Base-by-base conservation (phyloP, 768 basidiomycete genomes). In the Lactarius sp. region DNA sequence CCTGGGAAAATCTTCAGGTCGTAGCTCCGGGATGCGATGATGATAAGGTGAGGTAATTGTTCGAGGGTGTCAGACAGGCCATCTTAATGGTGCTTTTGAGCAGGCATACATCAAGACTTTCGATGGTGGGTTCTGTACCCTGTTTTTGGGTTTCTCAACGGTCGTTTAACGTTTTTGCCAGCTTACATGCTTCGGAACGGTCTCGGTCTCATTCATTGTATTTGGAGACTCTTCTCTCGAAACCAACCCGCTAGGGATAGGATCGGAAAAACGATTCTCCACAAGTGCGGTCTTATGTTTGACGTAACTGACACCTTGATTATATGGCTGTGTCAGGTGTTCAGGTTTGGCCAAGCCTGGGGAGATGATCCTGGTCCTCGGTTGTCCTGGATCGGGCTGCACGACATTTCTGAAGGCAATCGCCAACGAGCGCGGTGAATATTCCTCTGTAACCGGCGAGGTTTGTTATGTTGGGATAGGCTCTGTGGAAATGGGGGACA, bases 371-470 rank as follows among this genome's bases (percentile, higher is more conserved):
- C 39, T 64, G 3, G 58, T 64, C 8, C 58, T 64, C 10, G 92
- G 92, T 20, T 86, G 90, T 59, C 92, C 92, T 4, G 89, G 88
- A 1, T 81, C 90, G 6, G 93, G 93, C 39, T 95, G 94, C 71
- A 84, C 87, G 0, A 90, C 94, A 0, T 93, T 96, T 76, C 79
- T 96, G 22, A 93, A 92, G 74, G 75, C 85, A 0, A 86, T 96
- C 63, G 83, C 94, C 20, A 93, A 94, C 71, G 81, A 86, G 64
- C 81, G 90, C 4, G 77, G 77, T 8, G 87, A 82, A 13, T 94
- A 83, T 71, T 78, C 83, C 1, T 76, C 69, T 4, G 83, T 94
- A 54, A 71, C 75, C 1, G 92, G 93, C 37, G 79, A 90, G 14
- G 86, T 95, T n/a, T 76, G 81, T 1, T 96, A 95, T 70, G 90